These are phyloP conservation scores for Ligustrum vulgare DNA, from an alignment of 257 asterid genomes.

Conservation along the genomic window DNA sequence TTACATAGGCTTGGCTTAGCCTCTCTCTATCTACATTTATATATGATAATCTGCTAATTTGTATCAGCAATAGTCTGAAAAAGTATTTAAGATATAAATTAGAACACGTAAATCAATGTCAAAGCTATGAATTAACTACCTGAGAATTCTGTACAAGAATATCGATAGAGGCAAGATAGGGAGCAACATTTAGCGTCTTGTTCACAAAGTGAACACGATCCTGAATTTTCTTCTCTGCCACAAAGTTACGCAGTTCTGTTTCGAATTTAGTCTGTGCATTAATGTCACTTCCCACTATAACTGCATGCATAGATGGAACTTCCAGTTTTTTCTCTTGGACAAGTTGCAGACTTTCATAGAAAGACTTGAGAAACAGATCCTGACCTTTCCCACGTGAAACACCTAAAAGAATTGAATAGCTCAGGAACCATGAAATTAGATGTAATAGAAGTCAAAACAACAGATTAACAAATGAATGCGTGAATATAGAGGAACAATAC, in stretches of 20 bases:
- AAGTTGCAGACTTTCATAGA: conserved; percentile 69
- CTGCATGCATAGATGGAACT: conserved; percentile 75
- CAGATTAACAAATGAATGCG: not conserved
- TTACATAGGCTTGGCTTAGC: no score
- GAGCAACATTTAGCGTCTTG: conserved; percentile 82
- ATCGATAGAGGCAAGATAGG: conserved; percentile 83
- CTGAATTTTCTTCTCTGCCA: conserved; percentile 61
- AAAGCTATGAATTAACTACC: conserved; percentile 41
- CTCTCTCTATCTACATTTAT: no score
- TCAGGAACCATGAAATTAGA: conserved; percentile 16
- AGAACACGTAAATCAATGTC: not conserved
- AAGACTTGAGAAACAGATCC: conserved; percentile 80
- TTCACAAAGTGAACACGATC: conserved; percentile 77
- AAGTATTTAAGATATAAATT: no score
- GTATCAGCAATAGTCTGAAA: no score
- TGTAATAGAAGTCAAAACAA: not conserved
- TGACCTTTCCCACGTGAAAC: conserved; percentile 99
- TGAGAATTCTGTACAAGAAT: conserved; percentile 95
- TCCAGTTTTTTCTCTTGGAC: conserved; percentile 62
- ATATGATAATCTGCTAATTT: no score
- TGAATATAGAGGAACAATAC: conserved; percentile 10
- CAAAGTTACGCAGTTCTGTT: conserved; percentile 71
- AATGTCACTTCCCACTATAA: conserved; percentile 89
- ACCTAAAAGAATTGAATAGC: conserved; percentile 48
- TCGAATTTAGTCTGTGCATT: conserved; percentile 77